Evolutionary conservation across 495 filamentous ascomycete species (phyloP), one percentile per base, ranked within the genome.

Genomic region (Talaromyces thailandensis): DNA sequence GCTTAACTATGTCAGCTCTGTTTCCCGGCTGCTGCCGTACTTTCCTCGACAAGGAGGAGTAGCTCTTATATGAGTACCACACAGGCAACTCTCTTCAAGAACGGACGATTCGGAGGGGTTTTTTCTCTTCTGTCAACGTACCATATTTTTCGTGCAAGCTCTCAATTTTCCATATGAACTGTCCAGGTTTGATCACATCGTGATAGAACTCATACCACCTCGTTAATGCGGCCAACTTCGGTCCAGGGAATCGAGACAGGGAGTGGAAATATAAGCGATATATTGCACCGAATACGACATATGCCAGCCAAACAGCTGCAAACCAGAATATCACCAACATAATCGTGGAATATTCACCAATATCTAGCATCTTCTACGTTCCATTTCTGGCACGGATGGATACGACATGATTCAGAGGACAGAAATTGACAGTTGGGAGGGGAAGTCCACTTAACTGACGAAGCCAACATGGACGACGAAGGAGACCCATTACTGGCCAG

Each of bases 61-160:
- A 3, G 28, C 28, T 61, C 23, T 59, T 32, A 32, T n/a, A 45
- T 26, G 4, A 43, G 9, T 16, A 18, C 4, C 32, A 24, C 3
- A 60, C 4, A 5, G 31, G 35, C 12, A 24, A 43, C n/a, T 1
- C 55, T 37, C n/a, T n/a, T n/a, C n/a, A n/a, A n/a, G n/a, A n/a
- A n/a, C n/a, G n/a, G n/a, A n/a, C n/a, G n/a, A n/a, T n/a, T n/a
- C n/a, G n/a, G n/a, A n/a, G n/a, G n/a, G n/a, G n/a, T n/a, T n/a
- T n/a, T 35, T 57, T 23, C 12, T 0, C 21, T 50, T 9, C 9
- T 50, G 16, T 16, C 14, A 29, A 60, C 61, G 23, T 57, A 62
- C 73, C 78, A 56, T 79, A 79, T 64, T 66, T 61, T 37, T 68
- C 62, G 60, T 78, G 77, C 66, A 78, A 60, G 25, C 70, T 65